Conservation (phyloP, 495 filamentous ascomycete genomes). For the Astrothelium subdiscretum region DNA sequence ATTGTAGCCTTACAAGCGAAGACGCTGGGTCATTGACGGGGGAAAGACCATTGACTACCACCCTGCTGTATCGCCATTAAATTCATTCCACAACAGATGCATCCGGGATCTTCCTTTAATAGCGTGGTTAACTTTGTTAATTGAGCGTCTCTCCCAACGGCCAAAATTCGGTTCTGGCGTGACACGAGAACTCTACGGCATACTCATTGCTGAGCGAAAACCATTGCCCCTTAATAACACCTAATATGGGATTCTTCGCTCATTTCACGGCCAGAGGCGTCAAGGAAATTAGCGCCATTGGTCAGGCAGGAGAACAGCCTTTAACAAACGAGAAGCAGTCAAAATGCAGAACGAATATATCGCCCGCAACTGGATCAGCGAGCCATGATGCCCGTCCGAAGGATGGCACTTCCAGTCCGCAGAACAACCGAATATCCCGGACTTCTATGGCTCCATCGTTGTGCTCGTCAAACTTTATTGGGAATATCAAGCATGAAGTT, state of each 20-base stretch:
- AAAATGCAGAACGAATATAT: not conserved
- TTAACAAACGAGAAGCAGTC: not conserved
- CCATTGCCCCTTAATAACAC: not conserved
- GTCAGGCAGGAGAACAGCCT: not conserved
- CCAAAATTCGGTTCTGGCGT: too few species aligned
- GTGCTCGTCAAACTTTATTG: constrained; percentile 38
- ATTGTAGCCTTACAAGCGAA: too few species aligned
- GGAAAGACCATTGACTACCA: too few species aligned
- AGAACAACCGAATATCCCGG: not conserved
- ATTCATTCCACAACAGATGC: too few species aligned
- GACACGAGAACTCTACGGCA: too few species aligned
- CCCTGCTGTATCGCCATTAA: too few species aligned
- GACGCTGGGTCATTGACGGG: too few species aligned
- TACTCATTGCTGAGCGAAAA: too few species aligned
- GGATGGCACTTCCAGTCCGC: not conserved
- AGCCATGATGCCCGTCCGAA: not conserved
- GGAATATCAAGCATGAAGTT: constrained; percentile 72
- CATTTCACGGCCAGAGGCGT: not conserved
- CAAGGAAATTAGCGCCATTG: not conserved
- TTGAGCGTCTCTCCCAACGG: too few species aligned
- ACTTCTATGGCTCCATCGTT: not conserved
- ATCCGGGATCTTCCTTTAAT: too few species aligned
- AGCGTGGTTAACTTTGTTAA: too few species aligned
- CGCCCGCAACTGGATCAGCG: not conserved
- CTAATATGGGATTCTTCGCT: not conserved